Evolutionary conservation across 208 protist species (phyloP), one percentile per base, ranked within the genome.

Genomic region (Zelonia costaricensis): DNA sequence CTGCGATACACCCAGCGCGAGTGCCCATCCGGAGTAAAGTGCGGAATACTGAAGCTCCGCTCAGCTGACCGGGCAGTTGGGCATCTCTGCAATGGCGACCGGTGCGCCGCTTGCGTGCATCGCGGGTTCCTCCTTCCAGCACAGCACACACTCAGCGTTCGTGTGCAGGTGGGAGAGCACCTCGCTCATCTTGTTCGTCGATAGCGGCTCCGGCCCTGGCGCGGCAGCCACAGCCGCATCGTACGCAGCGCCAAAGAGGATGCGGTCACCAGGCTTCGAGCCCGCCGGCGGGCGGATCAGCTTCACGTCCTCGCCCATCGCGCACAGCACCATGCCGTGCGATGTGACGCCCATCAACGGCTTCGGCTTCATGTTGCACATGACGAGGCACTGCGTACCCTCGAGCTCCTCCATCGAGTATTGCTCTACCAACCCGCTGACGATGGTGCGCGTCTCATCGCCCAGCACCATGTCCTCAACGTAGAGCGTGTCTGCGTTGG

Each of bases 291-390:
- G 87, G 0, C 67, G 75, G 35, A 91, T 74, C 30, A 97, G 75
- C 22, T 57, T 60, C 23, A 86, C 66, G 25, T 49, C 66, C 3
- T 65, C 64, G n/a, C 74, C 87, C 39, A 67, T 86, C 0, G 91
- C 91, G 64, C 92, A 96, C 30, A 98, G 67, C 54, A 98, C 82
- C 96, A 98, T 98, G 16, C 90, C 96, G n/a, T 93, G 79, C 16
- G 87, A 95, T 1, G 72, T 76, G 38, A 98, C 77, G 7, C 93
- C 96, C 65, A 87, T 86, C 40, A 98, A 78, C 36, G 92, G 74
- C 53, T 77, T 89, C 9, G 96, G 91, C 74, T 98, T 97, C 71
- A 98, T 88, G 66, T 98, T 98, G 70, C 89, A 96, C n/a, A 98
- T 62, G 6, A 95, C 80, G 8, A 96, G 61, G 20, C 95, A 94